Base-by-base conservation (phyloP, 148 eudicot genomes). In the Chenopodium suecicum region DNA sequence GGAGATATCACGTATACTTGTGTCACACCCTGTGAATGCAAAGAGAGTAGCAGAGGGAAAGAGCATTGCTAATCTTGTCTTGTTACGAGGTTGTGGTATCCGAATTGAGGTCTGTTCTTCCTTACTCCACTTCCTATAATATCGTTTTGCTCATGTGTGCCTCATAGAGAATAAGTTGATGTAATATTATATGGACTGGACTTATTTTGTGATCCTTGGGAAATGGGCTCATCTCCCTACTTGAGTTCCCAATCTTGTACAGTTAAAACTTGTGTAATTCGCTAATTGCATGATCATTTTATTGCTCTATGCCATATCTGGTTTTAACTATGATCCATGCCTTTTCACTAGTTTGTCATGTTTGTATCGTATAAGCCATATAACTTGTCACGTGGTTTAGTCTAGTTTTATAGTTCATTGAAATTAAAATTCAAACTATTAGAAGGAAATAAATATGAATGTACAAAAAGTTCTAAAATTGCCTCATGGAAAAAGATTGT, bases 81-180 rank as follows among this genome's bases (percentile, higher is more conserved):
- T 96, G 29, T 86, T 96, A 84, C 89, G 99, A 84, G 99, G 99
- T 74, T 96, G 99, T 86, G 99, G 99, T 67, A 94, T 96, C 79
- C 92, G 99, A 83, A 96, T 96, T 81, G 98, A 96, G 94, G 98
- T 96, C 63, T 27, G 80, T 46, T 22, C 50, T 69, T 47, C 79
- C 56, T 62, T 65, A 20, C 54, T 34, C 25, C 32, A 14, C 73
- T 19, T 32, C 68, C 37, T 56, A 7, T 23, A 70, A 37, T 70
- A 27, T 29, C 77, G 37, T 29, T 54, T 58, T 77, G 64, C 73
- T 75, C 37, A 31, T 22, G 47, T 77, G 67, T 37, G 17, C 31
- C 70, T 76, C 71, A 10, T 78, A 48, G 37, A 66, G 31, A 23
- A 78, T 27, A 46, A 23, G 19, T 4, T 41, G 12, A 7, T 13